phyloP scores from a whole-genome alignment of 2,329 filamentous ascomycete species.

The Pleurostoma richardsiae region DNA sequence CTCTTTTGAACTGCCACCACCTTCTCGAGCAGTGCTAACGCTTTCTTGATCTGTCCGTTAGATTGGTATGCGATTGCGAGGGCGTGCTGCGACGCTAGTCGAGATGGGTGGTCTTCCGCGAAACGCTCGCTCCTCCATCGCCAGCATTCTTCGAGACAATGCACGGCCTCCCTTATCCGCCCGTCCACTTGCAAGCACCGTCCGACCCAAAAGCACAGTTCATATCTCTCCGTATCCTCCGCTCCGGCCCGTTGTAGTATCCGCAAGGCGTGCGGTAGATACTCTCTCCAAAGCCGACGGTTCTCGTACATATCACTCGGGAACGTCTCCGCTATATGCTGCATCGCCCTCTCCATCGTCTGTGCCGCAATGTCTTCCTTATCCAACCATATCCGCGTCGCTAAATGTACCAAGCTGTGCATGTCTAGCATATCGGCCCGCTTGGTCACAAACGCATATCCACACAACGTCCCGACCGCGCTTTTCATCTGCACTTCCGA shows the following conservation, averaged over 20 bases:
- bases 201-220: too few species aligned
- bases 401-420: slow-evolving; percentile 29
- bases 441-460: slow-evolving; percentile 23
- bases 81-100: too few species aligned
- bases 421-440: slow-evolving; percentile 24
- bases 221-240: too few species aligned
- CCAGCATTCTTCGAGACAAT: too few species aligned
- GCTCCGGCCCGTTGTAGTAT: slow-evolving; percentile 12
- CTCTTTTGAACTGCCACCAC: too few species aligned
- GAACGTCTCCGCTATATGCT: slow-evolving; percentile 8
- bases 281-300: slow-evolving; percentile 15
- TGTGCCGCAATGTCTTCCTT: slow-evolving; percentile 5
- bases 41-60: too few species aligned
- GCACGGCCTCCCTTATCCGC: too few species aligned
- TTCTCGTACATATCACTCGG: slow-evolving; percentile 8
- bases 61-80: too few species aligned
- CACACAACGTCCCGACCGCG: slow-evolving; percentile 24
- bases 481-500: slow-evolving; percentile 12
- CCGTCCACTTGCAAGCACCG: too few species aligned
- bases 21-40: too few species aligned
- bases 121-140: too few species aligned
- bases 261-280: slow-evolving; percentile 19
- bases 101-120: too few species aligned
- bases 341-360: slow-evolving; percentile 4
- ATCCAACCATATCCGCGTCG: slow-evolving; percentile 21